Percentiles rank a stretch among this genome's conserved stretches.
phyloP scores from a whole-genome alignment of 495 filamentous ascomycete species.

The Podospora anserina region DNA sequence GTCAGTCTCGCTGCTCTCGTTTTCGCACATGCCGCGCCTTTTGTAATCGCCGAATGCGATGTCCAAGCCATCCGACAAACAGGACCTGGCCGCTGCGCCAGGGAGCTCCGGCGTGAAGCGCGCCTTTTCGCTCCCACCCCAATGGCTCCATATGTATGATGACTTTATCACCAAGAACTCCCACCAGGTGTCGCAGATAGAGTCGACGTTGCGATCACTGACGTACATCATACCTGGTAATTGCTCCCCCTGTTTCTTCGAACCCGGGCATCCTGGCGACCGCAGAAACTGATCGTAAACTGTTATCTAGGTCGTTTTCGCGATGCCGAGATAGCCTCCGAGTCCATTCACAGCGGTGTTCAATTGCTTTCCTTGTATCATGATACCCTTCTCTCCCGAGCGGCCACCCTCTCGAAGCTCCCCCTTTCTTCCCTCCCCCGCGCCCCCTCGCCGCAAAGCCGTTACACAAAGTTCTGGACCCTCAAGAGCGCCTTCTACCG shows the following conservation, averaged over 20 bases:
- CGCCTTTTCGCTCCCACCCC: constrained; percentile 54
- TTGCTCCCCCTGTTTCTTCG: constrained; percentile 15
- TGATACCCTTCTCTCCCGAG: constrained; percentile 77
- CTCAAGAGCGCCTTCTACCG: constrained; percentile 70
- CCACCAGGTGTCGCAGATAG: constrained; percentile 85
- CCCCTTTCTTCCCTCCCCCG: constrained; percentile 40
- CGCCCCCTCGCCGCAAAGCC: constrained; percentile 70
- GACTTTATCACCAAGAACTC: constrained; percentile 94
- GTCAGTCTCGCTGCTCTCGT: neutral
- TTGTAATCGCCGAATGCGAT: constrained; percentile 4
- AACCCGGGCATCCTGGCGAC: neutral
- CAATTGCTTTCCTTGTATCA: constrained; percentile 93
- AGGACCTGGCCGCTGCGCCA: constrained; percentile 3
- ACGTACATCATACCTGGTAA: constrained; percentile 92
- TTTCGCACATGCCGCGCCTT: neutral
- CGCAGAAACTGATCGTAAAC: constrained; percentile 16
- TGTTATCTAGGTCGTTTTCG: constrained; percentile 72
- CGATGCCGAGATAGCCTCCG: constrained; percentile 90
- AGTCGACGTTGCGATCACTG: constrained; percentile 83
- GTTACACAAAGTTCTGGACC: constrained; percentile 90
- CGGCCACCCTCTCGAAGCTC: constrained; percentile 48
- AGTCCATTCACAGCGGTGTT: constrained; percentile 83
- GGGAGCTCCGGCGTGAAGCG: constrained; percentile 10
- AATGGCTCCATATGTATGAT: constrained; percentile 76
- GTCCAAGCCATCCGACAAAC: constrained; percentile 19